Percentiles rank a stretch among this genome's conserved stretches.
Conservation (phyloP, 768 basidiomycete species). For the Ramaria sp. region DNA sequence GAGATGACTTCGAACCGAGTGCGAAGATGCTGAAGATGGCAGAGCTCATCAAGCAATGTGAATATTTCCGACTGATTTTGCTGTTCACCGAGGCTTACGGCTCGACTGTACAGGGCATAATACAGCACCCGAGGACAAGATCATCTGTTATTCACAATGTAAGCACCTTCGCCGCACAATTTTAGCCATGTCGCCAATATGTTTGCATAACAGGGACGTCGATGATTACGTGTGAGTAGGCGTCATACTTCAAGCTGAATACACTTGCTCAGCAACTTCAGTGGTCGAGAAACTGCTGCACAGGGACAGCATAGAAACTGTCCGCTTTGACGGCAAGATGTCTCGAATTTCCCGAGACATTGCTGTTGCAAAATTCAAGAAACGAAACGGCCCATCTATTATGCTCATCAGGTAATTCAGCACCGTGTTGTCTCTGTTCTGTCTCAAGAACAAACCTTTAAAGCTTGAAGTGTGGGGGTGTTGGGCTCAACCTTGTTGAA, state of each 20-base stretch:
- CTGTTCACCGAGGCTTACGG: not conserved
- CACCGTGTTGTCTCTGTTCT: not conserved
- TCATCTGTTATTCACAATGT: constrained; percentile 66
- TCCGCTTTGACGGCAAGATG: constrained; percentile 68
- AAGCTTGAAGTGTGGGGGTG: constrained; percentile 56
- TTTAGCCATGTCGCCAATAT: not conserved
- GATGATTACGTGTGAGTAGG: constrained; percentile 30
- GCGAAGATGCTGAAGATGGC: constrained; percentile 57
- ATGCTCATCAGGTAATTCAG: constrained; percentile 48
- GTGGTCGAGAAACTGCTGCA: constrained; percentile 45
- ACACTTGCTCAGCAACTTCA: not conserved
- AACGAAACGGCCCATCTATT: constrained; percentile 43
- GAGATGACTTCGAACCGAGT: constrained; percentile 53
- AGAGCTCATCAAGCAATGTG: constrained; percentile 41
- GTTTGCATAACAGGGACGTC: constrained; percentile 45
- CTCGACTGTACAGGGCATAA: constrained; percentile 12
- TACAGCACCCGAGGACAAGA: constrained; percentile 51
- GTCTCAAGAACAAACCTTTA: not conserved
- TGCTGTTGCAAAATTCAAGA: constrained; percentile 43
- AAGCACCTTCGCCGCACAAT: constrained; percentile 13
- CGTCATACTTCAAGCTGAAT: not conserved
- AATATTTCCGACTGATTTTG: not conserved
- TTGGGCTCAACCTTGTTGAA: constrained; percentile 54
- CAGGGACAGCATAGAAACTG: constrained; percentile 42
- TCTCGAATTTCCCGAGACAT: constrained; percentile 38